A percentile compares a stretch with the other conserved stretches of the same genome.
These are phyloP conservation scores for Fragilaria radians DNA, from an alignment of 108 stramenopile species.

Conservation along the genomic window DNA sequence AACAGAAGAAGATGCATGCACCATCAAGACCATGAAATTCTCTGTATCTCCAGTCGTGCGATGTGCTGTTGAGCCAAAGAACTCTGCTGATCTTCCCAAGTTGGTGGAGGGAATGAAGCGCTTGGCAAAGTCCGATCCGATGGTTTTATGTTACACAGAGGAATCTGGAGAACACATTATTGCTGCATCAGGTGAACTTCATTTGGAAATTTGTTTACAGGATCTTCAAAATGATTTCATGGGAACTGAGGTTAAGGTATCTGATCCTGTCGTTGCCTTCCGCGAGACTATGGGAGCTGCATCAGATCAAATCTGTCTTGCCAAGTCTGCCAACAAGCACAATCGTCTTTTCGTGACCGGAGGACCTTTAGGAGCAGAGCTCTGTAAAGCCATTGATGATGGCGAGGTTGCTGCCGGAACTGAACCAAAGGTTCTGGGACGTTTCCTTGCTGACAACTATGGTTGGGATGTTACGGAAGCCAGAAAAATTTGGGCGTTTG, in stretches of 20 bases:
- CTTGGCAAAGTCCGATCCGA: constrained; percentile 99
- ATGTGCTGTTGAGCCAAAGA: constrained; percentile 99
- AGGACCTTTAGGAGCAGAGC: constrained; percentile 76
- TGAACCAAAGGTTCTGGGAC: constrained; percentile 91
- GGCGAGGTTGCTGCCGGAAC: constrained; percentile 84
- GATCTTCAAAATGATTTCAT: constrained; percentile 99
- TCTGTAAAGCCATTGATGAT: constrained; percentile 94
- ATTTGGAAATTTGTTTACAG: constrained; percentile 99
- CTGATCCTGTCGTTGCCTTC: constrained; percentile 99
- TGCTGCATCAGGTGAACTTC: constrained; percentile 98
- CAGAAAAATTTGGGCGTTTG: constrained; percentile 99
- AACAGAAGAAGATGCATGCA: constrained; percentile 93
- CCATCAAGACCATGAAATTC: constrained; percentile 99
- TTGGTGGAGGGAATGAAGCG: constrained; percentile 99
- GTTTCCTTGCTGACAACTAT: constrained; percentile 93
- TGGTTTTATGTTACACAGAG: constrained; percentile 99
- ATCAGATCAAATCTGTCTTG: constrained; percentile 88
- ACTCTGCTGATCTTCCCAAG: constrained; percentile 99
- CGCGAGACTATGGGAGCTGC: constrained; percentile 96
- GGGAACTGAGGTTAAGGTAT: constrained; percentile 99
- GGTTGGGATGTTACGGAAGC: constrained; percentile 98
- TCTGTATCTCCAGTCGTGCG: constrained; percentile 99
- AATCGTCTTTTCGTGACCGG: constrained; percentile 98
- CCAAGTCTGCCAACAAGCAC: constrained; percentile 99
- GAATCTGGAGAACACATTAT: constrained; percentile 99